These are phyloP conservation scores for Pholiota molesta DNA, from an alignment of 768 basidiomycete genomes.

Conservation along the genomic window DNA sequence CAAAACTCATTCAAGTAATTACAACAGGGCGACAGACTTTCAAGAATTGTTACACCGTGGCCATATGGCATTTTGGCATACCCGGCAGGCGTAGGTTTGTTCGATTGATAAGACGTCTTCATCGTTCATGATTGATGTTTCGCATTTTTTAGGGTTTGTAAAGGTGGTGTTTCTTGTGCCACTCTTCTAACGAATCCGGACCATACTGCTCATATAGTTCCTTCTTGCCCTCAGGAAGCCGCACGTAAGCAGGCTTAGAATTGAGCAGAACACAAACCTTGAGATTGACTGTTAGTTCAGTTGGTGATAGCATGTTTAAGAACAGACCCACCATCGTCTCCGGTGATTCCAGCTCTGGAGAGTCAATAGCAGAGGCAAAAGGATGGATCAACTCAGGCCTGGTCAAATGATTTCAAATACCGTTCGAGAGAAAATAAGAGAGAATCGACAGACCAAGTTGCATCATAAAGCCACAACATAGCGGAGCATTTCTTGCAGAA, in stretches of 20 bases:
- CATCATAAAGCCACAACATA: slow-evolving; percentile 71
- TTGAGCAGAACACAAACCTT: slow-evolving; percentile 48
- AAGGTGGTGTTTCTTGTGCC: slow-evolving; percentile 58
- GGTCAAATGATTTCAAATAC: neutral
- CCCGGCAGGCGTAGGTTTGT: neutral
- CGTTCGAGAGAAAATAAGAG: neutral
- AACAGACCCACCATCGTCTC: slow-evolving; percentile 47
- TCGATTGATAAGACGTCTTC: neutral
- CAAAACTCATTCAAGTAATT: neutral
- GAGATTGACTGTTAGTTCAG: neutral
- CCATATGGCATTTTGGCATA: too few relatives aligned
- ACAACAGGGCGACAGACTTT: neutral
- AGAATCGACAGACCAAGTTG: slow-evolving; percentile 41
- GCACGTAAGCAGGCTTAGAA: slow-evolving; percentile 63
- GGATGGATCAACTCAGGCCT: slow-evolving; percentile 72
- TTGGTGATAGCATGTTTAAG: neutral
- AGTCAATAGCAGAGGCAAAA: slow-evolving; percentile 69
- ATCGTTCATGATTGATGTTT: neutral
- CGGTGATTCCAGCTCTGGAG: slow-evolving; percentile 55
- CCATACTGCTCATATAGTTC: slow-evolving; percentile 48
- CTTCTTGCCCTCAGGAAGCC: slow-evolving; percentile 62
- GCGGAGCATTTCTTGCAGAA: slow-evolving; percentile 67
- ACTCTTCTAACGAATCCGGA: slow-evolving; percentile 51
- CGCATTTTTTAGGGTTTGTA: slow-evolving; percentile 30
- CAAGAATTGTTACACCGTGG: neutral